phyloP scores from a whole-genome alignment of 345 rosid genomes.

The Syzygium oleosum region DNA sequence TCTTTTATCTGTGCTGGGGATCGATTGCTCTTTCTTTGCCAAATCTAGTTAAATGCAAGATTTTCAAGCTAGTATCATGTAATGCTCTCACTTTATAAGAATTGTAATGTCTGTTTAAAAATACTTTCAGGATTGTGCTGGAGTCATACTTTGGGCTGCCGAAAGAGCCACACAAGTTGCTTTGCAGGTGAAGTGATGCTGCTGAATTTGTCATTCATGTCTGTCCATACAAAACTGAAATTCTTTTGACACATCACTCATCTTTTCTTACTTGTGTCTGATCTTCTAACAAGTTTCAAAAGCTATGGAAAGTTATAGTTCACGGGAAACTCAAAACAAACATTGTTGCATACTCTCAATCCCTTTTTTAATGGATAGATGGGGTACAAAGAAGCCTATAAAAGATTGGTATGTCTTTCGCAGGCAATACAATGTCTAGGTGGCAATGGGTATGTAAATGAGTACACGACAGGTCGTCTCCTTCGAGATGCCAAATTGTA shows the following conservation, averaged over 20 bases:
- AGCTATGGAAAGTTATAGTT: neutral
- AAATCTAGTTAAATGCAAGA: neutral
- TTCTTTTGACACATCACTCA: neutral
- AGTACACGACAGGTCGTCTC: slow-evolving; percentile 80
- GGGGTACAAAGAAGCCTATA: neutral
- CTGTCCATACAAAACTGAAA: neutral
- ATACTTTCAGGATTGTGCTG: slow-evolving; percentile 72
- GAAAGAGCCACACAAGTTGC: slow-evolving; percentile 98
- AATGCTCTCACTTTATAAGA: neutral
- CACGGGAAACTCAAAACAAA: neutral
- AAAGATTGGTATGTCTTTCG: slow-evolving; percentile 1
- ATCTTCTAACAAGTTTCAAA: neutral
- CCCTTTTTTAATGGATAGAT: neutral
- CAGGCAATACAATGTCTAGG: slow-evolving; percentile 98
- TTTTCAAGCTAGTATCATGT: neutral
- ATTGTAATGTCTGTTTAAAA: neutral
- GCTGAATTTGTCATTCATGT: neutral
- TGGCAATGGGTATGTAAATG: slow-evolving; percentile 91
- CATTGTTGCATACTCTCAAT: neutral
- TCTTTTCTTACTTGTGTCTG: neutral
- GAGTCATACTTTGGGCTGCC: slow-evolving; percentile 83
- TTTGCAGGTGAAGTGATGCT: slow-evolving; percentile 55
- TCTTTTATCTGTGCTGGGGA: neutral
- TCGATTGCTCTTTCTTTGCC: neutral
- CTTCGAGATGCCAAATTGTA: slow-evolving; percentile 91